A percentile compares a stretch with the other conserved stretches of the same genome.
These are phyloP conservation scores for Saccharum spontaneum DNA, from an alignment of 176 grass and related monocot genomes.

Conservation along the genomic window DNA sequence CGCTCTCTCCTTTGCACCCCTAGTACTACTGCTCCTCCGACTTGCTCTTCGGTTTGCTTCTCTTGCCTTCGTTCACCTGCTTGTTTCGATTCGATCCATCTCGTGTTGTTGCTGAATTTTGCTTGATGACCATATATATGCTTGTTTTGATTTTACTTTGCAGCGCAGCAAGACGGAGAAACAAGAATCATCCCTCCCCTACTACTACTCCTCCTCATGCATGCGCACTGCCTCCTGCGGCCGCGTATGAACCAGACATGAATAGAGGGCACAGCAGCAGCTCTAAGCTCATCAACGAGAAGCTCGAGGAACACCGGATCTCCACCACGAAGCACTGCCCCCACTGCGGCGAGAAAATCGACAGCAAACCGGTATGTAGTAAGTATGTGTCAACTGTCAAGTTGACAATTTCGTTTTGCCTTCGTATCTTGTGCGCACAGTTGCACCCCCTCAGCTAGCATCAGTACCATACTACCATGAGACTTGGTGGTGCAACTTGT, in stretches of 20 bases:
- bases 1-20: slow-evolving; percentile 44
- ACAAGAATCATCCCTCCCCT: neutral
- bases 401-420: slow-evolving; percentile 38
- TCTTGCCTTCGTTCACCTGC: neutral
- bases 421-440: neutral
- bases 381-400: neutral
- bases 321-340: slow-evolving; percentile 76
- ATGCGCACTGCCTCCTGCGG: slow-evolving; percentile 13
- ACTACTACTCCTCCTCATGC: slow-evolving; percentile 7
- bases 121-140: neutral
- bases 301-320: slow-evolving; percentile 95
- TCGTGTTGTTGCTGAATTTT: slow-evolving; percentile 28
- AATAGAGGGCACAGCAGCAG: slow-evolving; percentile 64
- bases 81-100: slow-evolving; percentile 14
- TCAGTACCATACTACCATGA: slow-evolving; percentile 11
- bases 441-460: neutral
- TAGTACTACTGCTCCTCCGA: slow-evolving; percentile 27
- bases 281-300: slow-evolving; percentile 87
- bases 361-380: slow-evolving; percentile 73
- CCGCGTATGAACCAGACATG: slow-evolving; percentile 53
- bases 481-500: slow-evolving; percentile 38
- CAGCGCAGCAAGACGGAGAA: slow-evolving; percentile 28
- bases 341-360: slow-evolving; percentile 78
- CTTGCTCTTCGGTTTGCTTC: slow-evolving; percentile 39
- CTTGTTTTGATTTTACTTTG: slow-evolving; percentile 30